Evolutionary conservation across 495 filamentous ascomycete species (phyloP).

Genomic region (Clavariopsis aquatica): DNA sequence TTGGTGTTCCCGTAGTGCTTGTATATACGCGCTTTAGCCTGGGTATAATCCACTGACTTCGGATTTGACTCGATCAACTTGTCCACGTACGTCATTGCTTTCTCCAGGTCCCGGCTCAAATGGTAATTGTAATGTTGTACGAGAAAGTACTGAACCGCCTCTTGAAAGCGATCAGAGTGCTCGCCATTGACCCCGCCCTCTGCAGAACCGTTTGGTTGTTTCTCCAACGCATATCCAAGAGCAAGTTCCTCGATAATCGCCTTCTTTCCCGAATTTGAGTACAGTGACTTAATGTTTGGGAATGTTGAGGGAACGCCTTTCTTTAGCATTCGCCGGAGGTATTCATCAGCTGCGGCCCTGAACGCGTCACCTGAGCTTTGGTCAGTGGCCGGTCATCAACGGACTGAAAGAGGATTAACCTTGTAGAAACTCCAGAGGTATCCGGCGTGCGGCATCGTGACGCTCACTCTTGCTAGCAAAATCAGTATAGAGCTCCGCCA

Average conservation of each 20-base stretch:
- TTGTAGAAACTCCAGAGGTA: slow-evolving; percentile 87
- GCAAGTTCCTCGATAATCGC: slow-evolving; percentile 73
- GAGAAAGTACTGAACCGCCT: slow-evolving; percentile 85
- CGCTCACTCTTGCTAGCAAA: slow-evolving; percentile 79
- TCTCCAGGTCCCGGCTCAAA: slow-evolving; percentile 76
- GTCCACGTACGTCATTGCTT: slow-evolving; percentile 81
- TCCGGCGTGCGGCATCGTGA: slow-evolving; percentile 78
- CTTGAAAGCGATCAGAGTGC: slow-evolving; percentile 62
- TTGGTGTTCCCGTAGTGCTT: slow-evolving; percentile 83
- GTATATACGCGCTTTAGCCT: slow-evolving; percentile 93
- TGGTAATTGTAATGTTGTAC: slow-evolving; percentile 96
- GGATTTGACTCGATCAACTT: slow-evolving; percentile 75
- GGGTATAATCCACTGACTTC: slow-evolving; percentile 83
- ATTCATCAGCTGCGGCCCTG: slow-evolving; percentile 72
- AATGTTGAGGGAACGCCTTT: slow-evolving; percentile 98
- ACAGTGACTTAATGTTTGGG: slow-evolving; percentile 91
- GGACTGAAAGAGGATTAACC: slow-evolving; percentile 48
- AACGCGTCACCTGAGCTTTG: slow-evolving; percentile 68
- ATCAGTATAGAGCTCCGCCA: slow-evolving; percentile 74
- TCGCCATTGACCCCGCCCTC: slow-evolving; percentile 55
- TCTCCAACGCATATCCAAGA: slow-evolving; percentile 68
- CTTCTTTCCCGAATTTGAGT: slow-evolving; percentile 73
- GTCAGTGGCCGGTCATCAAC: not conserved
- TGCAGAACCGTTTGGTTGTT: slow-evolving; percentile 47
- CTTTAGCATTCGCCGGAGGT: slow-evolving; percentile 81